Conservation (phyloP, 441 rosid genomes). For the Mallotus japonicus region DNA sequence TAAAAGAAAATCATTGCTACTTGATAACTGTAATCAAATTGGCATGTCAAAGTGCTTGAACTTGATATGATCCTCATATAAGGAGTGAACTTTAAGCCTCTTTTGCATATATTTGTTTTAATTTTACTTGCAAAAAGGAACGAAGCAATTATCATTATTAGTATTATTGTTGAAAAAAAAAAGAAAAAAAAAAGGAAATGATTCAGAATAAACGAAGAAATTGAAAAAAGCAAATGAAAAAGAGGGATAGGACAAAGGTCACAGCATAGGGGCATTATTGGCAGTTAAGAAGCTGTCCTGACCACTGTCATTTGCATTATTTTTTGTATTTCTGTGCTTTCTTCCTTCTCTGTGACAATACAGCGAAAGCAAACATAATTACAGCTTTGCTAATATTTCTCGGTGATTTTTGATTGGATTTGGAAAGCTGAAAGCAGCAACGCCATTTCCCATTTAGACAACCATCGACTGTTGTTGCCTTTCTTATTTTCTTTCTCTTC, state of each 20-base stretch:
- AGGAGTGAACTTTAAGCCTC: no score
- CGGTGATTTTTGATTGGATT: slow-evolving; percentile 25
- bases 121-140: not conserved
- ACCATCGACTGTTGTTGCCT: slow-evolving; percentile 14
- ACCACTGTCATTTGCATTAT: slow-evolving; percentile 22
- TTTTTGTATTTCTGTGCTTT: not conserved
- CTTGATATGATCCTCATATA: no score
- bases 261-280: slow-evolving; percentile 32
- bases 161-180: no score
- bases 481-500: slow-evolving; percentile 6
- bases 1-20: no score
- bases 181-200: no score
- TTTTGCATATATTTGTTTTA: not conserved
- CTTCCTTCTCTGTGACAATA: slow-evolving; percentile 18
- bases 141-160: not conserved
- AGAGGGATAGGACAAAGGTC: not conserved
- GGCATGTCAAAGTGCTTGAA: no score
- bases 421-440: slow-evolving; percentile 21
- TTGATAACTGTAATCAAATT: no score
- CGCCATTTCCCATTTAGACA: slow-evolving; percentile 8
- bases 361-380: slow-evolving; percentile 23
- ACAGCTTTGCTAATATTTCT: slow-evolving; percentile 17
- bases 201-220: not conserved
- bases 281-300: slow-evolving; percentile 21
- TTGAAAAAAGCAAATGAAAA: no score